phyloP scores from a whole-genome alignment of 2,329 filamentous ascomycete genomes.

The Fusarium nurragi region DNA sequence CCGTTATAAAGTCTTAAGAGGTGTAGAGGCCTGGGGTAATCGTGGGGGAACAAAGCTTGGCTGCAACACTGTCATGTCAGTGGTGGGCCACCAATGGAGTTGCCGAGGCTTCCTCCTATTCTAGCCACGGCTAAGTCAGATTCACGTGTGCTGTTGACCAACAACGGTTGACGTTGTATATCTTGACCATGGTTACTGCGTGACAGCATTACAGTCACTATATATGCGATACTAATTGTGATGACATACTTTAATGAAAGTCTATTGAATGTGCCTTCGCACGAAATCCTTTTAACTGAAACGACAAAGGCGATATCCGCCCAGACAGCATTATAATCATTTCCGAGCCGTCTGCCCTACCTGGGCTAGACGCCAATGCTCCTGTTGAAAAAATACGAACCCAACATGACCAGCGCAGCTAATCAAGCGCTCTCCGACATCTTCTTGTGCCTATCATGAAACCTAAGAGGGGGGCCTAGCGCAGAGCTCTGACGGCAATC shows the following conservation, averaged over 20 bases:
- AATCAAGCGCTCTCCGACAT: slow-evolving; percentile 32
- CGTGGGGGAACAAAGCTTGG: slow-evolving; percentile 6
- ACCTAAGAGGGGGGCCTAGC: slow-evolving; percentile 22
- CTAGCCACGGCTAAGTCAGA: slow-evolving; percentile 9
- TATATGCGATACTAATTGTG: not conserved
- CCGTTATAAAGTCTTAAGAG: not conserved
- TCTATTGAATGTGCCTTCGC: slow-evolving; percentile 38
- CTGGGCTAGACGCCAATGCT: slow-evolving; percentile 42
- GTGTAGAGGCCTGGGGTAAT: not conserved
- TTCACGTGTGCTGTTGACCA: slow-evolving; percentile 16
- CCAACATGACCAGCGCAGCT: slow-evolving; percentile 37
- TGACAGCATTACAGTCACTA: not conserved
- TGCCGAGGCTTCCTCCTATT: slow-evolving; percentile 39
- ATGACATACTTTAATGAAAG: slow-evolving; percentile 27
- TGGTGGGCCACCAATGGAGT: slow-evolving; percentile 27
- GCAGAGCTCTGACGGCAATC: slow-evolving; percentile 11
- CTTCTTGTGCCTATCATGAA: slow-evolving; percentile 38
- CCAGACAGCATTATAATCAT: slow-evolving; percentile 46
- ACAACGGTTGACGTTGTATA: not conserved
- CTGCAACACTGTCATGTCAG: slow-evolving; percentile 16
- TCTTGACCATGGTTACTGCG: not conserved
- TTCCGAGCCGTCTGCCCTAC: slow-evolving; percentile 39
- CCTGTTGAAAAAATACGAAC: slow-evolving; percentile 41
- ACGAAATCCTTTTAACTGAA: slow-evolving; percentile 32
- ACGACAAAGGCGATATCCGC: slow-evolving; percentile 40